Evolutionary conservation across 805 yeast species (phyloP).

Genomic region (Komagataella pastoris): DNA sequence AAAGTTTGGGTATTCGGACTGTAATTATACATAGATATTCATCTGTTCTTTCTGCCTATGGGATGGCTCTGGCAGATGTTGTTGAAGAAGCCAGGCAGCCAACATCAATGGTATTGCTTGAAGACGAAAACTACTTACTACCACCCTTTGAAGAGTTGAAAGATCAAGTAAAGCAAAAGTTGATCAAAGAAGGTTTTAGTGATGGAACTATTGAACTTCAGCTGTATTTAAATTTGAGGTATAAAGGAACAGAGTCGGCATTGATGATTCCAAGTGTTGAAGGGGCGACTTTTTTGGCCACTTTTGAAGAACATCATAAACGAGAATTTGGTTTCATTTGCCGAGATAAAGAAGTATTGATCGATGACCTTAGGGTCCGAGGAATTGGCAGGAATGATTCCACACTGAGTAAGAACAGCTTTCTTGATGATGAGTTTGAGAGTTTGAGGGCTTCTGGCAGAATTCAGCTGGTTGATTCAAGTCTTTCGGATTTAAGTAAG

Average conservation of each 20-base stretch:
- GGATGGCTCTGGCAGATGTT: conserved; percentile 78
- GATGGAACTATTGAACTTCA: conserved; percentile 36
- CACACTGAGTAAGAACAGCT: not conserved
- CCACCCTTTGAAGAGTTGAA: conserved; percentile 31
- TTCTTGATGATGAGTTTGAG: conserved; percentile 38
- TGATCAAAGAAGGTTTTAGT: conserved; percentile 39
- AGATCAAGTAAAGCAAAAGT: conserved; percentile 24
- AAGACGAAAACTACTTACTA: conserved; percentile 21
- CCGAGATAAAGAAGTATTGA: conserved; percentile 11
- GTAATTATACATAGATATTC: conserved; percentile 73
- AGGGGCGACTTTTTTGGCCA: conserved; percentile 9
- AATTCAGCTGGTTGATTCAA: conserved; percentile 11
- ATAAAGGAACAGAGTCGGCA: conserved; percentile 82
- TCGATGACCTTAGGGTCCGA: conserved; percentile 38
- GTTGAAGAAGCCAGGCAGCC: conserved; percentile 75
- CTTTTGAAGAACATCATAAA: conserved; percentile 15
- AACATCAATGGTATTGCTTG: conserved; percentile 30
- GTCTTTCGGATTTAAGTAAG: conserved; percentile 22
- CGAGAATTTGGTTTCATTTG: conserved; percentile 20
- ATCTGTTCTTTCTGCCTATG: conserved; percentile 76
- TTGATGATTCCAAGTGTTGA: conserved; percentile 42
- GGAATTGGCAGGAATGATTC: conserved; percentile 48
- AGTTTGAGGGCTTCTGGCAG: conserved; percentile 13
- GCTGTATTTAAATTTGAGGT: conserved; percentile 63
- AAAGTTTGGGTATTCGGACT: conserved; percentile 49